Evolutionary conservation across 2,329 filamentous ascomycete species (phyloP).

Genomic region (Talaromyces verruculosus): DNA sequence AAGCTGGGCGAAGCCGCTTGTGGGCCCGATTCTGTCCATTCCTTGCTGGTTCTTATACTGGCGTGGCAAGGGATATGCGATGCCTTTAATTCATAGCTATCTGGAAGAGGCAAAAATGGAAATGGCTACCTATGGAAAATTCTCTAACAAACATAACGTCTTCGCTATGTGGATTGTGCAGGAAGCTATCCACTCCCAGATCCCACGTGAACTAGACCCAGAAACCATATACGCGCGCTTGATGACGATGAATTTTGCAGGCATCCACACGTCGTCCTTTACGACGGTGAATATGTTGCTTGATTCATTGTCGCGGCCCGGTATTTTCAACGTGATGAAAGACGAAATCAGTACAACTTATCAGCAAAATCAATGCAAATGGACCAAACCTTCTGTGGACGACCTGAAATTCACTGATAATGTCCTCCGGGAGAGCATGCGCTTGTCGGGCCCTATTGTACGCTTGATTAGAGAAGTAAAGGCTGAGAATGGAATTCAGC

Average conservation of each 20-base stretch:
- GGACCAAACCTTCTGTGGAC: not conserved
- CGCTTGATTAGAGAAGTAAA: not conserved
- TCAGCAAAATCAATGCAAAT: not conserved
- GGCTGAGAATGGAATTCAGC: not conserved
- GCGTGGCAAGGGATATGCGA: not conserved
- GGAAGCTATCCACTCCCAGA: not conserved
- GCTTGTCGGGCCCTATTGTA: conserved; percentile 1
- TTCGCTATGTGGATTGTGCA: not conserved
- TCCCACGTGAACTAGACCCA: not conserved
- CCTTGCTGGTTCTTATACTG: conserved; percentile 1
- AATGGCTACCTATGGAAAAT: not conserved
- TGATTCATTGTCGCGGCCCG: not conserved
- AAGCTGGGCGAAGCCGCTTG: not conserved
- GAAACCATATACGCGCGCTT: not conserved
- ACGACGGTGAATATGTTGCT: not conserved
- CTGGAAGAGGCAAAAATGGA: not conserved
- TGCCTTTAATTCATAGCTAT: conserved; percentile 5
- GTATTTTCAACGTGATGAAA: not conserved
- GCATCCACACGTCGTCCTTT: not conserved
- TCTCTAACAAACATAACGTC: not conserved
- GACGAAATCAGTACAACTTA: not conserved
- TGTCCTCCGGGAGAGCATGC: conserved; percentile 12
- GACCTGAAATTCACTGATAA: not conserved
- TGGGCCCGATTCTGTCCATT: not conserved
- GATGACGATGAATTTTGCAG: not conserved